phyloP scores from a whole-genome alignment of 805 yeast genomes.

The Spathaspora passalidarum region DNA sequence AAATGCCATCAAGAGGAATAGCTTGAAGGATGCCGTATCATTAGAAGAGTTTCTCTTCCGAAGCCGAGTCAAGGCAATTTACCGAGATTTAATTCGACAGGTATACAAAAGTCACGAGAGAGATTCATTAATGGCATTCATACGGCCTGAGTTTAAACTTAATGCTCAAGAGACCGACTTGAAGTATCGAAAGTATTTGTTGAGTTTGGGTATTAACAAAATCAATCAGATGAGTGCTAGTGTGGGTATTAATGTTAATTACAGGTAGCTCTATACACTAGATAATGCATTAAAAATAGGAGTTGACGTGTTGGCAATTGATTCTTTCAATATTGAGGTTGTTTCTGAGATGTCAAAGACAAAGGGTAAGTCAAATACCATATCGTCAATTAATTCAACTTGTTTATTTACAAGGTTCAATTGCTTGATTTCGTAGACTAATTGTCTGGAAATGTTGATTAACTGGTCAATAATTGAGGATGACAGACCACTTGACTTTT shows the following conservation, averaged over 20 bases:
- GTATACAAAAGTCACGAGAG: slow-evolving; percentile 36
- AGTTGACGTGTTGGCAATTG: slow-evolving; percentile 6
- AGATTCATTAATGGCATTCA: slow-evolving; percentile 28
- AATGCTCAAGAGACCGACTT: slow-evolving; percentile 26
- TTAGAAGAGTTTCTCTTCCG: slow-evolving; percentile 42
- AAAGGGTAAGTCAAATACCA: slow-evolving; percentile 8
- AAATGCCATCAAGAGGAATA: neutral
- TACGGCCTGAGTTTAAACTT: slow-evolving; percentile 32
- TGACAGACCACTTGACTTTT: slow-evolving; percentile 1
- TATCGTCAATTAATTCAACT: slow-evolving; percentile 9
- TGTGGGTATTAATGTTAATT: slow-evolving; percentile 15
- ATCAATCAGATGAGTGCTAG: slow-evolving; percentile 24
- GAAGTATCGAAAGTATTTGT: slow-evolving; percentile 34
- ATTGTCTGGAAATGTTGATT: slow-evolving; percentile 5
- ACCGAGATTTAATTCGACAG: slow-evolving; percentile 30
- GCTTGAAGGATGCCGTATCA: slow-evolving; percentile 15
- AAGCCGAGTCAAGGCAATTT: slow-evolving; percentile 28
- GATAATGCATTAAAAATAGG: slow-evolving; percentile 6
- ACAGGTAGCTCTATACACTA: slow-evolving; percentile 2
- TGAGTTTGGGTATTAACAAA: slow-evolving; percentile 29
- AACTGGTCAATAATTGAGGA: neutral
- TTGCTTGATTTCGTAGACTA: slow-evolving; percentile 8
- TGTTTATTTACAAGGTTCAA: slow-evolving; percentile 10
- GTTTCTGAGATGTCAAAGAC: slow-evolving; percentile 2
- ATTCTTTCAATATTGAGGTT: neutral